These are phyloP conservation scores for Rhodomyrtus psidioides DNA, from an alignment of 441 rosid genomes.

Conservation along the genomic window DNA sequence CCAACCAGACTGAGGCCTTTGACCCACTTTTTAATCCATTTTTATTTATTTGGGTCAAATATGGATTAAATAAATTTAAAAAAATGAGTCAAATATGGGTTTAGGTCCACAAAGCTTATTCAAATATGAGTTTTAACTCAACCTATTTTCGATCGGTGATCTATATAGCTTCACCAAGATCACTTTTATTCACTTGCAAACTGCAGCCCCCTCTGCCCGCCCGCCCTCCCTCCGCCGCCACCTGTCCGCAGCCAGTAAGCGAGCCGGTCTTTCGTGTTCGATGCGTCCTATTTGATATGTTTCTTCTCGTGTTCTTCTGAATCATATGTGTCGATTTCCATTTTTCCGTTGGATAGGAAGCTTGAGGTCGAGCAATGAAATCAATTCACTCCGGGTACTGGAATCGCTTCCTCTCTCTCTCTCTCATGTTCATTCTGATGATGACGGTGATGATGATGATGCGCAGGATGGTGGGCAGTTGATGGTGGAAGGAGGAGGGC, in stretches of 20 bases:
- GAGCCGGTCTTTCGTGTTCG: neutral
- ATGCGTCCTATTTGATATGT: neutral
- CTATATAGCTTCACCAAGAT: too few species aligned
- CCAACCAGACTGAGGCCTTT: too few species aligned
- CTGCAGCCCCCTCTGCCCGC: neutral
- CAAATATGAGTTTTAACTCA: too few species aligned
- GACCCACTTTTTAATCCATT: too few species aligned
- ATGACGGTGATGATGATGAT: neutral
- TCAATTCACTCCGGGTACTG: neutral
- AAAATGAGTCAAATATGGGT: too few species aligned
- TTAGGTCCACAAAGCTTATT: too few species aligned
- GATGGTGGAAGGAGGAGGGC: neutral
- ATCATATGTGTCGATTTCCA: neutral
- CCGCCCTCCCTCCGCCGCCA: neutral
- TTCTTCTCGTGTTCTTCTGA: neutral
- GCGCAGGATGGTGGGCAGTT: neutral
- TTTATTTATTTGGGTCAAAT: too few species aligned
- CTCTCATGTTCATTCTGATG: neutral
- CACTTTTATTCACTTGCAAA: too few species aligned
- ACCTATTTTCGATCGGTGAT: too few species aligned
- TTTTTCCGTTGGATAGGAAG: neutral
- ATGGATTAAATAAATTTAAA: too few species aligned
- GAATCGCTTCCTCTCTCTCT: neutral
- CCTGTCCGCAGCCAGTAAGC: neutral
- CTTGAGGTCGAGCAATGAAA: neutral